Percentiles rank a stretch among this genome's conserved stretches.
These are phyloP conservation scores for Salvia miltiorrhiza DNA, from an alignment of 257 asterid genomes.

Conservation along the genomic window DNA sequence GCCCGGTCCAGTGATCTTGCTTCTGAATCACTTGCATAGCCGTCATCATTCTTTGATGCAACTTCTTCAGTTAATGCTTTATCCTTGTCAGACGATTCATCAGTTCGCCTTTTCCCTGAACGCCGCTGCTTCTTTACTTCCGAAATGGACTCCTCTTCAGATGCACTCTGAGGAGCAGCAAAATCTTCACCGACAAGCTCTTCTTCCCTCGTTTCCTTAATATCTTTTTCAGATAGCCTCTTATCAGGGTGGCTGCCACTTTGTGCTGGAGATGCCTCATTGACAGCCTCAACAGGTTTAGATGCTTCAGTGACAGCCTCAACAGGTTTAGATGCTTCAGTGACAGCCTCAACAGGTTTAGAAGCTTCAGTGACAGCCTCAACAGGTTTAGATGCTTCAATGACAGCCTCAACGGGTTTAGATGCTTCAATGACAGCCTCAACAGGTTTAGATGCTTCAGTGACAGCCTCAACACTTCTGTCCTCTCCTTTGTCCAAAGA, in stretches of 20 bases:
- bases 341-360: slow-evolving; percentile 27
- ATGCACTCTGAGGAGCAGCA: slow-evolving; percentile 37
- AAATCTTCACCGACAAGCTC: slow-evolving; percentile 37
- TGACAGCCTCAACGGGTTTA: slow-evolving; percentile 27
- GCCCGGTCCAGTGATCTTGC: slow-evolving; percentile 33
- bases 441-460: slow-evolving; percentile 24
- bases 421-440: slow-evolving; percentile 31
- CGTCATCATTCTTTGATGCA: slow-evolving; percentile 40
- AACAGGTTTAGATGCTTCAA: slow-evolving; percentile 28
- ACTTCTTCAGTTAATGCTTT: slow-evolving; percentile 35
- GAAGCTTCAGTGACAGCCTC: slow-evolving; percentile 30
- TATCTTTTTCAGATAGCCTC: slow-evolving; percentile 32
- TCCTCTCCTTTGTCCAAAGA: slow-evolving; percentile 41
- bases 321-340: slow-evolving; percentile 28
- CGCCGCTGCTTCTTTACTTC: slow-evolving; percentile 33
- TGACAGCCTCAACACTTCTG: slow-evolving; percentile 17
- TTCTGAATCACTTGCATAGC: slow-evolving; percentile 48
- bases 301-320: slow-evolving; percentile 30
- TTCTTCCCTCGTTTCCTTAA: slow-evolving; percentile 38
- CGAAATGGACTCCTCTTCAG: slow-evolving; percentile 46
- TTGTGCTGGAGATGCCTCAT: slow-evolving; percentile 46
- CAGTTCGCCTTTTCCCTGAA: slow-evolving; percentile 20
- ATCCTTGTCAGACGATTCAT: slow-evolving; percentile 33
- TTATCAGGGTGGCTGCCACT: slow-evolving; percentile 47
- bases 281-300: slow-evolving; percentile 41